A percentile compares a stretch with the other conserved stretches of the same genome.
These are phyloP conservation scores for Colletotrichum sp. DNA, from an alignment of 2,329 filamentous ascomycete genomes.

Conservation along the genomic window DNA sequence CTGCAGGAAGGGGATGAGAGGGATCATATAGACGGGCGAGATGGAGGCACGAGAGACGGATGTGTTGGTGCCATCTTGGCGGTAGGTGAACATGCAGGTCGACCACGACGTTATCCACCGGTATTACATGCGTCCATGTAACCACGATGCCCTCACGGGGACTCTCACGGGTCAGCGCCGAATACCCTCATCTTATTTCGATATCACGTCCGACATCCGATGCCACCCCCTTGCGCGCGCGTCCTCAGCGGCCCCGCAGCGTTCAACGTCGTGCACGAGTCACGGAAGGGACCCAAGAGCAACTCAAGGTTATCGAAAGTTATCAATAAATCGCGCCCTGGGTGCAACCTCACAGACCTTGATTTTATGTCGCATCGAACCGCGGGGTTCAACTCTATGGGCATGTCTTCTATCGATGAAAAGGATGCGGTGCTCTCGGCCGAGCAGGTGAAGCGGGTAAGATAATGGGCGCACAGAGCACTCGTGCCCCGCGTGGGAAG, in stretches of 20 bases:
- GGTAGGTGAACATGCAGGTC: neutral
- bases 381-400: neutral
- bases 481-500: neutral
- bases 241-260: neutral
- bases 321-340: neutral
- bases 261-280: conserved; percentile 1
- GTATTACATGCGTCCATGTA: neutral
- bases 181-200: neutral
- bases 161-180: neutral
- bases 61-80: neutral
- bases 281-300: neutral
- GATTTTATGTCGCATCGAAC: conserved; percentile 4
- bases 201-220: neutral
- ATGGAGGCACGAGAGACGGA: neutral
- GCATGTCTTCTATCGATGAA: neutral
- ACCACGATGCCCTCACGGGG: neutral
- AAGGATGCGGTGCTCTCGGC: neutral
- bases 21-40: neutral
- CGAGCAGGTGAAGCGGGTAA: neutral
- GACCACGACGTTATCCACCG: neutral
- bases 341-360: conserved; percentile 1
- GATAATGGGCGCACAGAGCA: neutral
- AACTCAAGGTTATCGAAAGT: neutral
- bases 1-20: neutral
- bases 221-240: neutral